A percentile compares a stretch with the other conserved stretches of the same genome.
phyloP scores from a whole-genome alignment of 768 basidiomycete species.

The Auricularia heimuer region DNA sequence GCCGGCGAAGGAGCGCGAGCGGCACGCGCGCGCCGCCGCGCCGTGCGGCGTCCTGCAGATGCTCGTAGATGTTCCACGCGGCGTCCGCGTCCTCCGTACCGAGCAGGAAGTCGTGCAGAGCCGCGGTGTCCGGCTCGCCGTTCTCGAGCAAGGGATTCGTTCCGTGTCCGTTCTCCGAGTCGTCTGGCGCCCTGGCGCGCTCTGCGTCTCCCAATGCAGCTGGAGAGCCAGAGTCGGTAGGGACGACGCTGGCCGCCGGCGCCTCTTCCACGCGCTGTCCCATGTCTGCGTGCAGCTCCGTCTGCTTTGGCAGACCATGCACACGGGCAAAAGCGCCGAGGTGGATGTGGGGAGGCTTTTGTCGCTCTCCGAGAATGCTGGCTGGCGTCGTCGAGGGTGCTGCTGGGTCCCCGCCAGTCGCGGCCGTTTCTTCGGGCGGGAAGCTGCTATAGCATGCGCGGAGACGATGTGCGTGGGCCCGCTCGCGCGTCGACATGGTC shows the following conservation, averaged over 20 bases:
- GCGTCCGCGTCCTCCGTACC: neutral
- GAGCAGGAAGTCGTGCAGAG: neutral
- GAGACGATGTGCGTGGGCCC: neutral
- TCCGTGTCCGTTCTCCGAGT: too few species aligned
- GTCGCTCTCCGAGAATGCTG: neutral
- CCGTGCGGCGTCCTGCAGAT: neutral
- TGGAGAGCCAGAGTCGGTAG: neutral
- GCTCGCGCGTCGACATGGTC: neutral
- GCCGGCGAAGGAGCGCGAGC: constrained; percentile 37
- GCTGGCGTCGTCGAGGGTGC: neutral
- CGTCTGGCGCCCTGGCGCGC: too few species aligned
- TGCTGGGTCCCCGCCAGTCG: neutral
- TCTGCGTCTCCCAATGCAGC: too few species aligned
- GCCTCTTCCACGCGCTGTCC: neutral
- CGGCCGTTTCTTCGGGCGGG: neutral
- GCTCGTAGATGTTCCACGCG: neutral
- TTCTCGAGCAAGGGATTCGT: neutral
- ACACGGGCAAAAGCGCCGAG: neutral
- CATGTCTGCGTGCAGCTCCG: neutral
- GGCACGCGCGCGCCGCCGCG: constrained; percentile 2
- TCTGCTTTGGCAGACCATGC: neutral
- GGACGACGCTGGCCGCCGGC: neutral
- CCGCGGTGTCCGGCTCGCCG: neutral
- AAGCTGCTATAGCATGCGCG: neutral
- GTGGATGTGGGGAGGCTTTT: neutral